Percentiles rank a stretch among this genome's conserved stretches.
Evolutionary conservation across 257 asterid genomes (phyloP).

Genomic region (Fraxinus excelsior): DNA sequence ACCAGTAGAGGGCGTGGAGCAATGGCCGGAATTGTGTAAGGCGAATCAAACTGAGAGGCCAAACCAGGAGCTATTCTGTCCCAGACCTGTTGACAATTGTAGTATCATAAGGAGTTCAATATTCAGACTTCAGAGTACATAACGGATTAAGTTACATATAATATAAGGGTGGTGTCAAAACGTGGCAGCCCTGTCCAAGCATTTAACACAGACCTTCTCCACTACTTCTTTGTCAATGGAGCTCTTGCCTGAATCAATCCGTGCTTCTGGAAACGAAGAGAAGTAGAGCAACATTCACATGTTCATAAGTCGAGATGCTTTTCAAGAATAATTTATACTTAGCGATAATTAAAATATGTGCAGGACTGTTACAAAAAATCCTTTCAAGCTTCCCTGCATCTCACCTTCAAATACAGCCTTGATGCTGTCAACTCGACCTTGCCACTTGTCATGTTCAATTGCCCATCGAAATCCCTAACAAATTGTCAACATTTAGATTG

Average conservation of each 20-base stretch:
- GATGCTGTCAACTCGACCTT: conserved; percentile 85
- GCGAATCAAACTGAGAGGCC: conserved; percentile 72
- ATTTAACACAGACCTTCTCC: conserved; percentile 57
- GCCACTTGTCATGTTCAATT: conserved; percentile 80
- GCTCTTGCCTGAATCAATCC: conserved; percentile 61
- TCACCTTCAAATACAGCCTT: conserved; percentile 84
- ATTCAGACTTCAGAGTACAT: background rate
- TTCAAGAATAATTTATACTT: background rate
- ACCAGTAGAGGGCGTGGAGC: conserved; percentile 87
- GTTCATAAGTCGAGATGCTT: background rate
- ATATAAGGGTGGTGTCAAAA: background rate
- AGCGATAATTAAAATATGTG: background rate
- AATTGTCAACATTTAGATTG: conserved; percentile 12
- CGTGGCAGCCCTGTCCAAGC: background rate
- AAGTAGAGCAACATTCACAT: background rate
- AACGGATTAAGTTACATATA: background rate
- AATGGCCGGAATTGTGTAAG: conserved; percentile 63
- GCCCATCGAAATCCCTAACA: conserved; percentile 95
- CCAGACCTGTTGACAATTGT: conserved; percentile 67
- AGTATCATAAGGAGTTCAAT: background rate
- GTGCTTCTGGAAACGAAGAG: conserved; percentile 65
- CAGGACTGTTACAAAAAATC: conserved; percentile 4
- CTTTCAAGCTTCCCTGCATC: conserved; percentile 1
- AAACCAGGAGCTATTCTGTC: conserved; percentile 88
- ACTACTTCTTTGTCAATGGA: conserved; percentile 76